phyloP scores from a whole-genome alignment of 192 early-diverging fungal genomes.

The Dimargaris cristalligena region DNA sequence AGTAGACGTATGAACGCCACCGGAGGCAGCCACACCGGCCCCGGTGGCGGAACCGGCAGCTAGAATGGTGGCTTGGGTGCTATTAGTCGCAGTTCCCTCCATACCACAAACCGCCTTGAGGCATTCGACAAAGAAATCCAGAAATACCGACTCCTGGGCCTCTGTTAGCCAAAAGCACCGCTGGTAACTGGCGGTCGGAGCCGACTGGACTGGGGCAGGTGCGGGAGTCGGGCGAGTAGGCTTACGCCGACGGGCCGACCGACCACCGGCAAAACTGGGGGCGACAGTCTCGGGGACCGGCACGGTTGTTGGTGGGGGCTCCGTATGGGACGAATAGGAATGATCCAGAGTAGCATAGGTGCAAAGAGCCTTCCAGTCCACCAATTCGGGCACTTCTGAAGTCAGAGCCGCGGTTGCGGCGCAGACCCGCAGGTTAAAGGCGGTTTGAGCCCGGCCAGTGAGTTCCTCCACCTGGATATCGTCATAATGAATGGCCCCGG shows the following conservation, averaged over 20 bases:
- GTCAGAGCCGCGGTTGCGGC: conserved; percentile 1
- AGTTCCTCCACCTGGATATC: not conserved
- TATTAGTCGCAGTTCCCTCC: not conserved
- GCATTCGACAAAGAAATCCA: conserved; percentile 29
- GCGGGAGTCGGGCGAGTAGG: not conserved
- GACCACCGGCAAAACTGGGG: not conserved
- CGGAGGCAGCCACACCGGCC: not conserved
- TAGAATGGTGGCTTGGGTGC: not conserved
- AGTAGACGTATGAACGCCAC: not conserved
- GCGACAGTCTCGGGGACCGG: not conserved
- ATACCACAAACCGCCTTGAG: conserved; percentile 12
- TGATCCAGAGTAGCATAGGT: conserved; percentile 1
- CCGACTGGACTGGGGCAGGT: not conserved
- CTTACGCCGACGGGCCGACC: not conserved
- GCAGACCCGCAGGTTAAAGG: not conserved
- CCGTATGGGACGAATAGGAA: not conserved
- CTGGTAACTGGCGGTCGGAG: not conserved
- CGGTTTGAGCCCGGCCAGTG: not conserved
- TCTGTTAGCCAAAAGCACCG: conserved; percentile 25
- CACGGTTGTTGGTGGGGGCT: no score
- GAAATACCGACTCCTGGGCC: conserved; percentile 33
- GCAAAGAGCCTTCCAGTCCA: conserved; percentile 5
- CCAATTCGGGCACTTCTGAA: not conserved
- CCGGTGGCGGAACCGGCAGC: not conserved
- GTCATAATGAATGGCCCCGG: no score